phyloP scores from a whole-genome alignment of 371 early-diverging fungal species.

The Mortierella sp. region DNA sequence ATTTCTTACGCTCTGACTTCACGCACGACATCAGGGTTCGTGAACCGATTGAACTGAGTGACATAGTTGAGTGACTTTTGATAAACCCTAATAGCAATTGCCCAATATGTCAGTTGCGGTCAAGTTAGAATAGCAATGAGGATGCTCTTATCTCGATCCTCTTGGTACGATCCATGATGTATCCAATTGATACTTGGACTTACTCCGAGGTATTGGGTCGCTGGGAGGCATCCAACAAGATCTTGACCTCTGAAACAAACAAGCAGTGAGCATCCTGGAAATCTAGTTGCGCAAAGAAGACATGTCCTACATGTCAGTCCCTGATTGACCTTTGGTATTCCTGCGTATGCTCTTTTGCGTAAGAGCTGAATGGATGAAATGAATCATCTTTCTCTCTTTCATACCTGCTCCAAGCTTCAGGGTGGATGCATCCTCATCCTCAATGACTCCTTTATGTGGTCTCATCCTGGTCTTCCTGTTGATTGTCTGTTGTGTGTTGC shows the following conservation, averaged over 20 bases:
- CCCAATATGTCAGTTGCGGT: neutral
- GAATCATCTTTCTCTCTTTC: neutral
- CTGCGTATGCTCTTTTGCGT: no score
- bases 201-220: conserved; percentile 61
- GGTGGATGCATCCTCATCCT: conserved; percentile 81
- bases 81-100: conserved; percentile 66
- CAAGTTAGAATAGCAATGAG: neutral
- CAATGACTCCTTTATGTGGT: conserved; percentile 71
- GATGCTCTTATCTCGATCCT: neutral
- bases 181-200: conserved; percentile 1
- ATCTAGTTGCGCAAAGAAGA: conserved; percentile 59
- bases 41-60: conserved; percentile 84
- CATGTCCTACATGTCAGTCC: neutral
- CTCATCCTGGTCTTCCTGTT: conserved; percentile 34
- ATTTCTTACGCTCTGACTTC: conserved; percentile 83
- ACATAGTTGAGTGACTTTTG: conserved; percentile 87
- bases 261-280: conserved; percentile 86
- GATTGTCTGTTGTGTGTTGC: neutral
- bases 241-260: conserved; percentile 88
- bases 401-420: conserved; percentile 81
- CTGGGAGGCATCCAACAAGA: conserved; percentile 81
- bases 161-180: neutral
- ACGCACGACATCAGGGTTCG: conserved; percentile 85
- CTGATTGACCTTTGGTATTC: neutral
- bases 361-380: neutral